Conservation (phyloP, 1,284 basidiomycete species). For the Tremellales sp. region DNA sequence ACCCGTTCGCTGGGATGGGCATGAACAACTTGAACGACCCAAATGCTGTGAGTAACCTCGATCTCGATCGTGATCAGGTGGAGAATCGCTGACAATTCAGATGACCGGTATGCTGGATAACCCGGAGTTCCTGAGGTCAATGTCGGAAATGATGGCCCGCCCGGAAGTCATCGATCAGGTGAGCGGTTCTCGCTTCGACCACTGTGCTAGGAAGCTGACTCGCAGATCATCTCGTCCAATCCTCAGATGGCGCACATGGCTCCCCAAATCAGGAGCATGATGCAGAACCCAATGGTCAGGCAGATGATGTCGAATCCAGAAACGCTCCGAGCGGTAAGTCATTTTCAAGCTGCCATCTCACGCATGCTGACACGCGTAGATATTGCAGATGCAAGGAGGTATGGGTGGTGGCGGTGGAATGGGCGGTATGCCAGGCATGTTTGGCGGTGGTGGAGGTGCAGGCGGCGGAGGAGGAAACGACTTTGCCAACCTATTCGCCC, state of each 20-base stretch:
- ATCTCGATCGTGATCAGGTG: no score
- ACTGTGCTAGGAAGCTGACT: not conserved
- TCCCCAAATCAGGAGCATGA: constrained; percentile 71
- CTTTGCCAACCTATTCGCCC: constrained; percentile 37
- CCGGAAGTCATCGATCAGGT: constrained; percentile 74
- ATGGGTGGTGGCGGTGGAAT: constrained; percentile 37
- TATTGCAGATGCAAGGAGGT: constrained; percentile 68
- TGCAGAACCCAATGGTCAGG: constrained; percentile 74
- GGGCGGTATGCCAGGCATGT: constrained; percentile 26
- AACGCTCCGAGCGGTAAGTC: constrained; percentile 35
- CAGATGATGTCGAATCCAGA: constrained; percentile 62
- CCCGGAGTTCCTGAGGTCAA: constrained; percentile 66
- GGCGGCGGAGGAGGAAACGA: constrained; percentile 16
- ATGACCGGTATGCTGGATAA: constrained; percentile 77
- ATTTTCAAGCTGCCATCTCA: not conserved
- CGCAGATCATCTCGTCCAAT: constrained; percentile 67
- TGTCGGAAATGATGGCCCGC: constrained; percentile 62
- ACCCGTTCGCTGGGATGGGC: constrained; percentile 76
- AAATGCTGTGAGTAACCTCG: constrained; percentile 65
- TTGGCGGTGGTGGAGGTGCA: constrained; percentile 22
- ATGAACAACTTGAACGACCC: constrained; percentile 81
- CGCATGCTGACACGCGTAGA: constrained; percentile 44
- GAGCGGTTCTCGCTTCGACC: constrained; percentile 7
- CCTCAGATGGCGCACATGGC: constrained; percentile 74
- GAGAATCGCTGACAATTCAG: constrained; percentile 47